A percentile compares a stretch with the other conserved stretches of the same genome.
Conservation (phyloP, 345 rosid genomes). For the Eucalyptus paniculata region DNA sequence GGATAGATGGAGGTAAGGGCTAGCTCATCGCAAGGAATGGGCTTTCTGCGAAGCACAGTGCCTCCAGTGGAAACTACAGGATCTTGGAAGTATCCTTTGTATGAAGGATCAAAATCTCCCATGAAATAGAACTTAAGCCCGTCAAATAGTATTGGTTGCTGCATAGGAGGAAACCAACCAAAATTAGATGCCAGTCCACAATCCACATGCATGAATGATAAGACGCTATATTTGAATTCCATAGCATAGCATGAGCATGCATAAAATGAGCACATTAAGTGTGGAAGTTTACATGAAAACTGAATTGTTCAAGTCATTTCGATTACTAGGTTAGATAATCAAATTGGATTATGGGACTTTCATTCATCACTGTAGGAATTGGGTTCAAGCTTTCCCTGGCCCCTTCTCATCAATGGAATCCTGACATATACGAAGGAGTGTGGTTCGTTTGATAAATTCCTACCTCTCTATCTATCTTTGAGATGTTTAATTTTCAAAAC, state of each 20-base stretch:
- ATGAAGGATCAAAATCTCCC: slow-evolving; percentile 65
- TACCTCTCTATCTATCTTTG: too few species aligned
- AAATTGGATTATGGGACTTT: not conserved
- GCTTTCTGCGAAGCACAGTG: slow-evolving; percentile 47
- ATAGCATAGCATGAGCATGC: not conserved
- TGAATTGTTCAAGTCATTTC: not conserved
- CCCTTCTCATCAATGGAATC: too few species aligned
- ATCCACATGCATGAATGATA: not conserved
- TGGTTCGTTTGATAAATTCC: too few species aligned
- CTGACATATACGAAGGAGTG: too few species aligned
- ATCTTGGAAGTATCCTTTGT: slow-evolving; percentile 53
- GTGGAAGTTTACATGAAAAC: not conserved
- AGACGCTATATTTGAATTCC: not conserved
- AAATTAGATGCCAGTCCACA: not conserved
- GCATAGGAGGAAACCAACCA: slow-evolving; percentile 3
- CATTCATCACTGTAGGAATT: too few species aligned
- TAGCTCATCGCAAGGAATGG: slow-evolving; percentile 22
- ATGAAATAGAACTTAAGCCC: slow-evolving; percentile 41
- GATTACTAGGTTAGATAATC: not conserved
- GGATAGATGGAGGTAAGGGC: not conserved
- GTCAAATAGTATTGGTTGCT: slow-evolving; percentile 44
- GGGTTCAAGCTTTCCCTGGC: too few species aligned
- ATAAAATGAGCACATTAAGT: not conserved
- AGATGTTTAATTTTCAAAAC: too few species aligned
- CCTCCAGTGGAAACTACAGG: slow-evolving; percentile 55